Evolutionary conservation across 352 stramenopile genomes (phyloP).

Genomic region (Pythium volutum): DNA sequence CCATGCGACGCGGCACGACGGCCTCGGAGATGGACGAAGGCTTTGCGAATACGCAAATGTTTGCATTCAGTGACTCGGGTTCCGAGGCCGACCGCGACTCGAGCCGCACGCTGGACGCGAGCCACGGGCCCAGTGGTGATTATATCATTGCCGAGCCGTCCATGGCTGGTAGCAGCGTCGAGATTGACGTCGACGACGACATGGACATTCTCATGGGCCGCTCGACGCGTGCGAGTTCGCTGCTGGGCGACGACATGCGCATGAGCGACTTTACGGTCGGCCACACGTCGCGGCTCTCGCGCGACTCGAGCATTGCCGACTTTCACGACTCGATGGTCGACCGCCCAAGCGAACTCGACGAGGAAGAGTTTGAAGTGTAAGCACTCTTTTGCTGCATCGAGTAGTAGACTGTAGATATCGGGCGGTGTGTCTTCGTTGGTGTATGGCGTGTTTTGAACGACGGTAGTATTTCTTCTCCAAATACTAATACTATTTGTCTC

Average conservation of each 20-base stretch:
- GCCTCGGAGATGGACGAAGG: slow-evolving; percentile 1
- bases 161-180: slow-evolving; percentile 1
- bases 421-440: not conserved
- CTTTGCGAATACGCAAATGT: slow-evolving; percentile 15
- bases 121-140: slow-evolving; percentile 1
- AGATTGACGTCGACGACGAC: slow-evolving; percentile 17
- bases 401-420: not conserved
- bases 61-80: slow-evolving; percentile 20
- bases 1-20: slow-evolving; percentile 1
- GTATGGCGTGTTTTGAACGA: not conserved
- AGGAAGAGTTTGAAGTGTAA: slow-evolving; percentile 26
- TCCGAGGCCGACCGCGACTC: slow-evolving; percentile 14
- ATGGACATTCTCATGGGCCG: slow-evolving; percentile 9
- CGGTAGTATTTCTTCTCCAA: not conserved
- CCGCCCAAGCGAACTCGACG: slow-evolving; percentile 12
- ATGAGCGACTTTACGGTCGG: slow-evolving; percentile 11
- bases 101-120: slow-evolving; percentile 1
- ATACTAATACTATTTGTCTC: too few relatives aligned
- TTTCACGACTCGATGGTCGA: slow-evolving; percentile 24
- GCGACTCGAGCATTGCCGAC: slow-evolving; percentile 19
- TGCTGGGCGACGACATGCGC: not conserved
- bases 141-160: slow-evolving; percentile 5
- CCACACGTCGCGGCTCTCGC: slow-evolving; percentile 10
- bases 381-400: not conserved
- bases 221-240: slow-evolving; percentile 5